phyloP scores from a whole-genome alignment of 2,329 filamentous ascomycete genomes.

The Mycosphaerella sp. region DNA sequence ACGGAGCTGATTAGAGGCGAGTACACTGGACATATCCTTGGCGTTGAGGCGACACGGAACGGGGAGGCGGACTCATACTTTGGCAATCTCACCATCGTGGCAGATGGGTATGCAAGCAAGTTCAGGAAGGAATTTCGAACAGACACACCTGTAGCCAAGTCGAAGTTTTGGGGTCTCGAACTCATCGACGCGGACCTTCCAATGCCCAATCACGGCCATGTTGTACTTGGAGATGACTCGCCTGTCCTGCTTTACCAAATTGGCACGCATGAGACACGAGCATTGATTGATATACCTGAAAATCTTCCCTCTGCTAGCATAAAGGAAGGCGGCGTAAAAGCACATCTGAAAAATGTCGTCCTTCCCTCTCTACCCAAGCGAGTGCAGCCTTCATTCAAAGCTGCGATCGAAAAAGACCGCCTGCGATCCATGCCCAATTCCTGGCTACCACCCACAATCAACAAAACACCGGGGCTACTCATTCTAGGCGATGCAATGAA shows the following conservation, averaged over 20 bases:
- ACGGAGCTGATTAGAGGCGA: constrained; percentile 66
- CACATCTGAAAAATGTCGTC: constrained; percentile 73
- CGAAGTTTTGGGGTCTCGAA: constrained; percentile 90
- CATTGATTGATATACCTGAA: constrained; percentile 79
- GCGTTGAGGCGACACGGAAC: constrained; percentile 69
- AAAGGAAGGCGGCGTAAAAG: constrained; percentile 73
- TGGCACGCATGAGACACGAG: constrained; percentile 86
- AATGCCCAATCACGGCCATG: constrained; percentile 70
- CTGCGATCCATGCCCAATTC: constrained; percentile 94
- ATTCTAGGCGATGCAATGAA: constrained; percentile 93
- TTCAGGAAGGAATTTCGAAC: constrained; percentile 76
- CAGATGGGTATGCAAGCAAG: constrained; percentile 87
- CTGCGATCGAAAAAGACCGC: constrained; percentile 68
- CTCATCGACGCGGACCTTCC: constrained; percentile 81
- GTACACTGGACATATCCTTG: constrained; percentile 65
- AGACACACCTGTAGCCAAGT: constrained; percentile 62
- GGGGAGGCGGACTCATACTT: constrained; percentile 69
- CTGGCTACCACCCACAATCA: constrained; percentile 76
- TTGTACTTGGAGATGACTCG: constrained; percentile 69
- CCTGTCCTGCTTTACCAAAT: constrained; percentile 96
- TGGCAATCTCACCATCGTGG: constrained; percentile 77
- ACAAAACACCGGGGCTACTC: constrained; percentile 64
- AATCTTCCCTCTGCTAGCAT: constrained; percentile 66
- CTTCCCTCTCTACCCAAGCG: constrained; percentile 68
- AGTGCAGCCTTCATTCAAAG: constrained; percentile 66